phyloP scores from a whole-genome alignment of 306 rosid genomes.

The Purshia tridentata region DNA sequence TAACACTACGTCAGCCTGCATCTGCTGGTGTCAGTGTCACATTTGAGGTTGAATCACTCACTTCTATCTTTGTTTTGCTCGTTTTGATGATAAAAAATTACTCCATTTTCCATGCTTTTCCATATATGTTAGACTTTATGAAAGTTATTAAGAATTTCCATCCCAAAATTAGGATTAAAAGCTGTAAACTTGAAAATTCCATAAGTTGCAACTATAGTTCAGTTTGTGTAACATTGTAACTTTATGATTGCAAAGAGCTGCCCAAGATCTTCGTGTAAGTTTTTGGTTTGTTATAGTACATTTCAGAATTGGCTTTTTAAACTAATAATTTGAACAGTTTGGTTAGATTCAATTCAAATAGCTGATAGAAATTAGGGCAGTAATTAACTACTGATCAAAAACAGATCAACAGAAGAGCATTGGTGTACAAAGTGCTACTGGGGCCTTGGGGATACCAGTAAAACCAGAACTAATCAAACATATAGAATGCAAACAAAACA shows the following conservation, averaged over 20 bases:
- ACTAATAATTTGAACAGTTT: not conserved
- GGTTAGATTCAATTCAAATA: not conserved
- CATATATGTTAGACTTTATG: not conserved
- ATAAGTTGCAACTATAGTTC: not conserved
- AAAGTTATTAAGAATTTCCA: not conserved
- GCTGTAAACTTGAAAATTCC: conserved; percentile 1
- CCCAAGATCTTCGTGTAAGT: not conserved
- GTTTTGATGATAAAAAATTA: not conserved
- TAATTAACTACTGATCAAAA: not conserved
- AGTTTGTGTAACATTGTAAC: not conserved
- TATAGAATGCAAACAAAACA: not conserved
- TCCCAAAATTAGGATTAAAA: not conserved
- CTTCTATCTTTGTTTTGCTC: not conserved
- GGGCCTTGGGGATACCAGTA: not conserved
- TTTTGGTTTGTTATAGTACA: not conserved
- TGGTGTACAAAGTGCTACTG: not conserved
- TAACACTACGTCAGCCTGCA: conserved; percentile 84
- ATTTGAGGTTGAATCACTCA: conserved; percentile 57
- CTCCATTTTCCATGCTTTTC: conserved; percentile 1
- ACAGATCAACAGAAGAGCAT: not conserved
- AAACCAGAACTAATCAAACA: not conserved
- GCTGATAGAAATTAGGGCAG: not conserved
- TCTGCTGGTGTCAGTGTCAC: conserved; percentile 66
- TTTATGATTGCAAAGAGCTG: conserved; percentile 3
- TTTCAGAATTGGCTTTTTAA: not conserved